Percentiles rank a stretch among this genome's conserved stretches.
phyloP scores from a whole-genome alignment of 176 grass and related monocot genomes.

The Thalia dealbata region DNA sequence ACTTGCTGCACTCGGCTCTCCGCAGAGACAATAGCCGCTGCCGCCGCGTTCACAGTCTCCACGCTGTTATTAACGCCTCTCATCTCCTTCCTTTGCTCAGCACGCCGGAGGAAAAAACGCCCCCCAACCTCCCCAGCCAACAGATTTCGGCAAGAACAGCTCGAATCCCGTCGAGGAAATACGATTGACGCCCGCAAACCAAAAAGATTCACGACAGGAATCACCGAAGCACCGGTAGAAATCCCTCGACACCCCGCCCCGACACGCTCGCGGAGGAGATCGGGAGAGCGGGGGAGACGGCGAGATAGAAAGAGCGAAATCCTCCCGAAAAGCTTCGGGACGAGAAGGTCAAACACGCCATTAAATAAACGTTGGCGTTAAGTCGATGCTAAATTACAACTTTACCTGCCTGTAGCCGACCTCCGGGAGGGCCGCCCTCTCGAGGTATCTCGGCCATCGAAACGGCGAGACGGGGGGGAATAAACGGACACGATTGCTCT shows the following conservation, averaged over 20 bases:
- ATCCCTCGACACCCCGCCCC: not conserved
- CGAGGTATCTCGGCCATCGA: not conserved
- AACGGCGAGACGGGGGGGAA: not conserved
- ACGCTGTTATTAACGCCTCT: constrained; percentile 29
- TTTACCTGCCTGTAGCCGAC: not conserved
- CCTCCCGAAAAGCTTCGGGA: not conserved
- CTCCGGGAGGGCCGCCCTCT: not conserved
- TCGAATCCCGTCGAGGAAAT: not conserved
- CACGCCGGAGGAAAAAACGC: not conserved
- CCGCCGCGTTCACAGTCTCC: constrained; percentile 56
- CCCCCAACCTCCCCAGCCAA: constrained; percentile 6
- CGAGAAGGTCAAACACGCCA: constrained; percentile 10
- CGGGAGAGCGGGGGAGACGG: not conserved
- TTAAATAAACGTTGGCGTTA: not conserved
- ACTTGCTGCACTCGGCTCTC: constrained; percentile 32
- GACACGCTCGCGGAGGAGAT: not conserved
- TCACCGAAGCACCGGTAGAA: not conserved
- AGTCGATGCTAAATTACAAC: not conserved
- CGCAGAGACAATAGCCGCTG: constrained; percentile 43
- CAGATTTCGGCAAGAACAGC: not conserved
- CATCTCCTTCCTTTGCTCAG: constrained; percentile 14
- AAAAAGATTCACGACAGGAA: not conserved
- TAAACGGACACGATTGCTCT: not conserved
- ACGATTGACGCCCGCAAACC: too few relatives aligned
- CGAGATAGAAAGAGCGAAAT: not conserved